phyloP scores from a whole-genome alignment of 1,284 basidiomycete genomes.

The Sporisorium graminicola region DNA sequence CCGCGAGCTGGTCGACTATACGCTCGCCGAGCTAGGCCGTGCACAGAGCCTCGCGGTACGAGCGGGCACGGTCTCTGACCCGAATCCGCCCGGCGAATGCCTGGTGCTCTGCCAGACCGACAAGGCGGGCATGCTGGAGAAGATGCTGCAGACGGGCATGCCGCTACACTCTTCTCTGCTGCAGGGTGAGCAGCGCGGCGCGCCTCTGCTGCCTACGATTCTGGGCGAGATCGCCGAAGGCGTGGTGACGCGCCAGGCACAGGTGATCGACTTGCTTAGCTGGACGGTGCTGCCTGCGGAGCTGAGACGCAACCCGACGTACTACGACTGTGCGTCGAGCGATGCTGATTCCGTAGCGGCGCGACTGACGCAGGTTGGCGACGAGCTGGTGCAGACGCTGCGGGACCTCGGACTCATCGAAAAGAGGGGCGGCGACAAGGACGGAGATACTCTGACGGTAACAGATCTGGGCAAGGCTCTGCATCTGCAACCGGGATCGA shows the following conservation, averaged over 20 bases:
- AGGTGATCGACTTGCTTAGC: conserved; percentile 79
- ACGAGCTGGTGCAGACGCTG: conserved; percentile 27
- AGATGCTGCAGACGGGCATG: conserved; percentile 86
- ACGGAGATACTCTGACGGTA: not conserved
- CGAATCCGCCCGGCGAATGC: conserved; percentile 71
- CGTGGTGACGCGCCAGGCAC: conserved; percentile 57
- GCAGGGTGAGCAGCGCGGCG: conserved; percentile 70
- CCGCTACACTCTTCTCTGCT: conserved; percentile 86
- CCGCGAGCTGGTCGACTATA: conserved; percentile 83
- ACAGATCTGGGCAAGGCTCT: conserved; percentile 48
- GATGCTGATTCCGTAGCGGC: conserved; percentile 24
- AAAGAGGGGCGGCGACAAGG: not conserved
- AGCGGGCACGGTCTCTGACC: conserved; percentile 71
- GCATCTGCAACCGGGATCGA: conserved; percentile 41
- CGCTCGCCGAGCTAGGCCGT: conserved; percentile 82
- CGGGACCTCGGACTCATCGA: conserved; percentile 29
- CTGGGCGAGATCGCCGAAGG: conserved; percentile 44
- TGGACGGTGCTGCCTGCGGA: conserved; percentile 85
- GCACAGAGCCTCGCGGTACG: conserved; percentile 90
- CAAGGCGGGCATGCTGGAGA: conserved; percentile 80
- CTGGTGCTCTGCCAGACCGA: conserved; percentile 87
- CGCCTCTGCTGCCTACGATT: conserved; percentile 45
- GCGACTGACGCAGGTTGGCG: conserved; percentile 37
- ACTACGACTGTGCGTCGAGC: conserved; percentile 76
- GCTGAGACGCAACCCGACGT: conserved; percentile 83